These are phyloP conservation scores for Candida cerambycidarum DNA, from an alignment of 805 yeast genomes.

Conservation along the genomic window DNA sequence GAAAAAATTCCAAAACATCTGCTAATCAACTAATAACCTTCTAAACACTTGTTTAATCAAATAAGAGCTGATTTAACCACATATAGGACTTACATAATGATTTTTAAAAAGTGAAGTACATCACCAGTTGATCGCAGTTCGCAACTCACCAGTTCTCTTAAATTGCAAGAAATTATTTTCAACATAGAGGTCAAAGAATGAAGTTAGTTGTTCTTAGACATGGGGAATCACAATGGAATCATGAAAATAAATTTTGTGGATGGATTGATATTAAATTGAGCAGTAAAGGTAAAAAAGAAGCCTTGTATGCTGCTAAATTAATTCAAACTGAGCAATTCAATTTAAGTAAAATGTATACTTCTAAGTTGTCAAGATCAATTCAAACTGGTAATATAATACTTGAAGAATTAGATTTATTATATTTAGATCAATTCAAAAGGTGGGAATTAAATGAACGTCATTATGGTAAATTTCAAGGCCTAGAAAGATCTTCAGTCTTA, in stretches of 20 bases:
- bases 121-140: slow-evolving; percentile 6
- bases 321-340: slow-evolving; percentile 20
- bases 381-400: slow-evolving; percentile 42
- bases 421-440: slow-evolving; percentile 37
- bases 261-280: slow-evolving; percentile 46
- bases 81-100: no score
- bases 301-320: slow-evolving; percentile 37
- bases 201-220: slow-evolving; percentile 41
- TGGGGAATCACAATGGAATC: slow-evolving; percentile 46
- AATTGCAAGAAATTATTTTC: background rate
- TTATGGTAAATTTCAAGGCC: slow-evolving; percentile 44
- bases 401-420: slow-evolving; percentile 28
- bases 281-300: slow-evolving; percentile 38
- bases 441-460: slow-evolving; percentile 48
- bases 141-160: background rate
- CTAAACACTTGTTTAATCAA: no score
- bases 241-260: slow-evolving; percentile 44
- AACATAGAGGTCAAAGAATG: background rate
- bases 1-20: background rate
- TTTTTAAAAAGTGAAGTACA: background rate
- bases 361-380: slow-evolving; percentile 39
- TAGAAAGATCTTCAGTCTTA: slow-evolving; percentile 36
- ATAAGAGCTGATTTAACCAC: background rate
- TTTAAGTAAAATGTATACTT: slow-evolving; percentile 35
- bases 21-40: background rate